phyloP scores from a whole-genome alignment of 2,329 filamentous ascomycete genomes.

The Arthroderma sp. region DNA sequence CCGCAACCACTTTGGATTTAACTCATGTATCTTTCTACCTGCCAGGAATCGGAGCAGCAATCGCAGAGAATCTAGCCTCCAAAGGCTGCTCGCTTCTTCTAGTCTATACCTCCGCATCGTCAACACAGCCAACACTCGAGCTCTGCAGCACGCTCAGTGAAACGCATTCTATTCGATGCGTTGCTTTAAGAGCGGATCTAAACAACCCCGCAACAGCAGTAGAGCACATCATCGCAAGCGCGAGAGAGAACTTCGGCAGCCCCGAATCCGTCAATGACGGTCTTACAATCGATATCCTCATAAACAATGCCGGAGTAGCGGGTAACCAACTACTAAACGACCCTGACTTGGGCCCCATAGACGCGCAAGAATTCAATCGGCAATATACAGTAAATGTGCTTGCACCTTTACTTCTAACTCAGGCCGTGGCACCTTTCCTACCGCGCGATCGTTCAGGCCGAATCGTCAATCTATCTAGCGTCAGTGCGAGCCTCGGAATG shows the following conservation, averaged over 20 bases:
- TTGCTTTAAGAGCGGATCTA: slow-evolving; percentile 59
- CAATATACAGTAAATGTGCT: slow-evolving; percentile 72
- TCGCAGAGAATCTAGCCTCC: slow-evolving; percentile 55
- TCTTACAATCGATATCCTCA: slow-evolving; percentile 61
- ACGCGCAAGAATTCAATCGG: slow-evolving; percentile 51
- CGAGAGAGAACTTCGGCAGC: slow-evolving; percentile 35
- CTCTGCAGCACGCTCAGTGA: slow-evolving; percentile 44
- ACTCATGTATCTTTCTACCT: slow-evolving; percentile 1
- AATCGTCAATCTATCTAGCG: slow-evolving; percentile 49
- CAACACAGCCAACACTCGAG: slow-evolving; percentile 37
- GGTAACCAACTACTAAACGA: slow-evolving; percentile 46
- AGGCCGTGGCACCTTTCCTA: slow-evolving; percentile 58
- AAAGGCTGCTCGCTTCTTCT: slow-evolving; percentile 58
- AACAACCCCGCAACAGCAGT: slow-evolving; percentile 47
- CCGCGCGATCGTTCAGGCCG: slow-evolving; percentile 53
- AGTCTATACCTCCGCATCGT: slow-evolving; percentile 57
- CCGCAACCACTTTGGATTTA: too few relatives aligned
- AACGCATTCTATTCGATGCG: slow-evolving; percentile 46
- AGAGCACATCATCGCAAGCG: slow-evolving; percentile 42
- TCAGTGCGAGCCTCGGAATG: slow-evolving; percentile 46
- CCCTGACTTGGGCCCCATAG: slow-evolving; percentile 46
- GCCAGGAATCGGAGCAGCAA: slow-evolving; percentile 59
- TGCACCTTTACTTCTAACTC: slow-evolving; percentile 63
- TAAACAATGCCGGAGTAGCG: slow-evolving; percentile 71
- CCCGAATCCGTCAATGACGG: too few relatives aligned